A percentile compares a stretch with the other conserved stretches of the same genome.
These are phyloP conservation scores for Ophiocordyceps camponoti-saundersi DNA, from an alignment of 2,329 filamentous ascomycete genomes.

Conservation along the genomic window DNA sequence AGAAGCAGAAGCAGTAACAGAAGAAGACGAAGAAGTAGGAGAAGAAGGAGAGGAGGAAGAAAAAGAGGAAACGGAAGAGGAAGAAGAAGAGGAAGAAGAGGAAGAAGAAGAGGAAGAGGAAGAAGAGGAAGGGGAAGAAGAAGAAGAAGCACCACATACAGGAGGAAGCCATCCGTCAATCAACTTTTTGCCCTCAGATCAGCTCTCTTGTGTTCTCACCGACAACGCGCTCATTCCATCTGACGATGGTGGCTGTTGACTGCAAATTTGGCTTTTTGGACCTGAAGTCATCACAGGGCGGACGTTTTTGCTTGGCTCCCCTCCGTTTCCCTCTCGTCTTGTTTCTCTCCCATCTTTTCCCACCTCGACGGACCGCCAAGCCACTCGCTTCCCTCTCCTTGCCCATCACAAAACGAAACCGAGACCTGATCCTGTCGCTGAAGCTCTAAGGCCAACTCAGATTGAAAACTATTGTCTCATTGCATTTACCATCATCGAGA, in stretches of 20 bases:
- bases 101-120: no score
- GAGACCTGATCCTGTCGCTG: no score
- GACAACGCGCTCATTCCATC: constrained; percentile 22
- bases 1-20: no score
- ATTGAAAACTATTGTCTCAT: constrained; percentile 32
- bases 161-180: no score
- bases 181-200: constrained; percentile 31
- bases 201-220: constrained; percentile 38
- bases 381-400: no score
- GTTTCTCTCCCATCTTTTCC: neutral
- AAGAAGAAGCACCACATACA: no score
- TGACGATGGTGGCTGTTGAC: constrained; percentile 19
- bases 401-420: no score
- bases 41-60: no score
- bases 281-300: constrained; percentile 30
- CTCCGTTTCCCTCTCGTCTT: constrained; percentile 1
- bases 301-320: neutral
- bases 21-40: no score
- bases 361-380: neutral
- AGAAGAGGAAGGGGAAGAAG: no score
- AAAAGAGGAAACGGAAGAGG: no score
- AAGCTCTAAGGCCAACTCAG: constrained; percentile 23
- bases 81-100: no score
- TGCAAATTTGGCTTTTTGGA: constrained; percentile 44
- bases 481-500: neutral